Percentiles rank a stretch among this genome's conserved stretches.
These are phyloP conservation scores for Elongisporangium prolatum DNA, from an alignment of 352 stramenopile species.

Conservation along the genomic window DNA sequence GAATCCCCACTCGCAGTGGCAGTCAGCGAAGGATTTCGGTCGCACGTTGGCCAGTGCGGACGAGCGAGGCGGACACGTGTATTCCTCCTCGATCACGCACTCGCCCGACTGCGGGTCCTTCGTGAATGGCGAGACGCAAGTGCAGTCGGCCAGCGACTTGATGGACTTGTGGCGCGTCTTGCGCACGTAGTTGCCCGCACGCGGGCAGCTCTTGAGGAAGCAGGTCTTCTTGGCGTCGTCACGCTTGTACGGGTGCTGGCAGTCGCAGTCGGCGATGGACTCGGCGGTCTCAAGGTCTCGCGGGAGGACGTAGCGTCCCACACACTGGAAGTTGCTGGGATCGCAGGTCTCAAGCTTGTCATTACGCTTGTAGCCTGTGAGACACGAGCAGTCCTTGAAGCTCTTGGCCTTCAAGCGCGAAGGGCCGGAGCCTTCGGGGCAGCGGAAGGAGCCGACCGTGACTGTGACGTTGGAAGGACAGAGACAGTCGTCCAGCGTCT, in stretches of 20 bases:
- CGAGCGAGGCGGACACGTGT: conserved; percentile 33
- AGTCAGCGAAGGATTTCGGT: conserved; percentile 58
- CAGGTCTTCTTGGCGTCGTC: conserved; percentile 50
- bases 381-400: conserved; percentile 38
- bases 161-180: conserved; percentile 25
- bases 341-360: conserved; percentile 31
- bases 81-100: conserved; percentile 29
- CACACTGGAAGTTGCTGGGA: conserved; percentile 39
- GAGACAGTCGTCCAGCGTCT: conserved; percentile 66
- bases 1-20: conserved; percentile 70
- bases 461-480: conserved; percentile 22
- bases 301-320: conserved; percentile 53
- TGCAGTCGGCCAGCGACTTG: conserved; percentile 68
- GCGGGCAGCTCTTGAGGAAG: conserved; percentile 46
- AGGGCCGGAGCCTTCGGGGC: conserved; percentile 24
- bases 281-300: conserved; percentile 14
- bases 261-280: conserved; percentile 74
- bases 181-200: conserved; percentile 74
- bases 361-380: conserved; percentile 25
- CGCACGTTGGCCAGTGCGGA: conserved; percentile 20
- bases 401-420: conserved; percentile 26
- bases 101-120: conserved; percentile 77
- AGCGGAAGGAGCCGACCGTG: conserved; percentile 16
- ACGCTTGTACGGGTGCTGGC: conserved; percentile 67
- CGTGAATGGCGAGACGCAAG: conserved; percentile 47